Conservation (phyloP, 2,329 filamentous ascomycete genomes). For the Leptosphaerulina australis region DNA sequence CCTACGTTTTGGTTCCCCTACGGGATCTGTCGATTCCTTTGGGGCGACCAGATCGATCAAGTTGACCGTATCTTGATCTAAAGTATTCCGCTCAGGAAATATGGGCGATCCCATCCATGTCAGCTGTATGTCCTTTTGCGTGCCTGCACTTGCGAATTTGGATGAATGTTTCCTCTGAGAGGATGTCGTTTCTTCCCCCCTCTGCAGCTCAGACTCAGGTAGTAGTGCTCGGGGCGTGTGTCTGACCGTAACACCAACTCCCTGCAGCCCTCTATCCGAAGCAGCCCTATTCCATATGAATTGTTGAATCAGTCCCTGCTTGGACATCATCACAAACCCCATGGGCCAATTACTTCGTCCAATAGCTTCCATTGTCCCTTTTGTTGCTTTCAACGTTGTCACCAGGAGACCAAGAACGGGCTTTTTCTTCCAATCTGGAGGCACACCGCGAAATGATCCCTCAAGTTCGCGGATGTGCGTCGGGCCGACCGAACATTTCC, state of each 20-base stretch:
- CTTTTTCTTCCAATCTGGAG: constrained; percentile 70
- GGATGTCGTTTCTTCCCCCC: constrained; percentile 10
- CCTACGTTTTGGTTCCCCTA: background rate
- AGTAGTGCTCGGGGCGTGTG: constrained; percentile 34
- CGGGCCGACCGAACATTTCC: constrained; percentile 58
- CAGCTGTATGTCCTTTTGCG: constrained; percentile 43
- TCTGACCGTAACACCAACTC: constrained; percentile 49
- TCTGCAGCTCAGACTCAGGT: constrained; percentile 13
- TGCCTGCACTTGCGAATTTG: constrained; percentile 29
- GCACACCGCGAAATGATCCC: constrained; percentile 76
- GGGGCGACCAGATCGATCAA: constrained; percentile 13
- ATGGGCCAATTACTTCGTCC: constrained; percentile 71
- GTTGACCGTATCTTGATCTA: constrained; percentile 34
- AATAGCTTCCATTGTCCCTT: constrained; percentile 76
- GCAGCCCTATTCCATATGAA: constrained; percentile 75
- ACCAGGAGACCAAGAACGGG: constrained; percentile 73
- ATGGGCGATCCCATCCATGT: constrained; percentile 48
- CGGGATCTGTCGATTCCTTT: background rate
- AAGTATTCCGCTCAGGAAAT: constrained; percentile 32
- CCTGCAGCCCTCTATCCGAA: constrained; percentile 66
- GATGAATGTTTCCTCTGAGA: constrained; percentile 7
- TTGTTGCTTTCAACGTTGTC: constrained; percentile 72
- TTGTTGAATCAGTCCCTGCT: constrained; percentile 65
- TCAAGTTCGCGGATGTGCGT: constrained; percentile 74
- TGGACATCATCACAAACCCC: constrained; percentile 69